Percentiles rank a stretch among this genome's conserved stretches.
Evolutionary conservation across 1,284 basidiomycete genomes (phyloP).

Genomic region (Testicularia cyperi): DNA sequence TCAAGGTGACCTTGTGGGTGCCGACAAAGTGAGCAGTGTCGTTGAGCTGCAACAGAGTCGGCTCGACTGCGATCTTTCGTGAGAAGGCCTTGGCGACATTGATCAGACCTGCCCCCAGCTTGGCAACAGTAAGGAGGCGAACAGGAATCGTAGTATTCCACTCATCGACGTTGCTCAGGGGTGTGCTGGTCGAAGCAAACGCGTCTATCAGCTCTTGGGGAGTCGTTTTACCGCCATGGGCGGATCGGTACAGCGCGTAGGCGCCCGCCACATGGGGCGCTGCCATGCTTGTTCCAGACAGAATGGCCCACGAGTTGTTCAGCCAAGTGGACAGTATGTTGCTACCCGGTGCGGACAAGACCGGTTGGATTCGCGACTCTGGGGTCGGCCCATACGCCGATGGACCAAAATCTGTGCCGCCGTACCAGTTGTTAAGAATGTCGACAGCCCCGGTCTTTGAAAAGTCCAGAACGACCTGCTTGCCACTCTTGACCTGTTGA

Average conservation of each 20-base stretch:
- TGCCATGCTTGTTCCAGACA: constrained; percentile 62
- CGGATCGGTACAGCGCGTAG: constrained; percentile 68
- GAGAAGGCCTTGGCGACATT: constrained; percentile 69
- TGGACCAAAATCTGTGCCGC: no score
- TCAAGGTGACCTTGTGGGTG: constrained; percentile 40
- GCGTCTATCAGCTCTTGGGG: constrained; percentile 62
- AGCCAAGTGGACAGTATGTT: constrained; percentile 59
- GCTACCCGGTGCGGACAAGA: constrained; percentile 68
- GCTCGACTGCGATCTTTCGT: constrained; percentile 65
- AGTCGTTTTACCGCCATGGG: constrained; percentile 63
- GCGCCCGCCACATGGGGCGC: constrained; percentile 67
- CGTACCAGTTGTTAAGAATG: no score
- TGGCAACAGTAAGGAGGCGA: constrained; percentile 67
- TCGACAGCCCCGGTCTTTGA: constrained; percentile 62
- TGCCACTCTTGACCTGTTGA: constrained; percentile 62
- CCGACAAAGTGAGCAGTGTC: constrained; percentile 65
- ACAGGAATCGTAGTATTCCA: constrained; percentile 64
- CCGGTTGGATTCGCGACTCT: no score
- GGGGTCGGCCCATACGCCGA: no score
- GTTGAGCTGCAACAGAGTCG: constrained; percentile 69
- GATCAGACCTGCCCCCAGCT: constrained; percentile 71
- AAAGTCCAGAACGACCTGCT: constrained; percentile 65
- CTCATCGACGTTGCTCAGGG: constrained; percentile 65
- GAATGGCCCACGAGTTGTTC: constrained; percentile 62
- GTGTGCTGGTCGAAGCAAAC: constrained; percentile 68